These are phyloP conservation scores for Cyclospora cayetanensis DNA, from an alignment of 169 alveolate species.

Conservation along the genomic window DNA sequence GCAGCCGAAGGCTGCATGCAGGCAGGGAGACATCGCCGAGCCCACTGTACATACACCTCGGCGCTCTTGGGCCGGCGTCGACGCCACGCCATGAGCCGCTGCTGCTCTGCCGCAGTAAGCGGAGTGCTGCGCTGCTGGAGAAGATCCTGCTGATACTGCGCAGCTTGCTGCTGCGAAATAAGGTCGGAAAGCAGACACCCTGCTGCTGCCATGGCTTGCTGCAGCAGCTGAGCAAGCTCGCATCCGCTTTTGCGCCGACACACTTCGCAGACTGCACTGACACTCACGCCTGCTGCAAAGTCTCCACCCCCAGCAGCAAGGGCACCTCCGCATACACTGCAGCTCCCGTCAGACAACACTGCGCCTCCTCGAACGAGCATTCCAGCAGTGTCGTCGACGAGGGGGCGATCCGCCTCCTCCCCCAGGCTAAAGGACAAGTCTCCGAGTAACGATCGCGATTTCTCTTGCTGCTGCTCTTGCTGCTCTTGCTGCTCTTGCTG, in stretches of 20 bases:
- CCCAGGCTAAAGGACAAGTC: conserved; percentile 2
- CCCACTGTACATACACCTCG: conserved; percentile 39
- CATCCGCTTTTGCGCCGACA: conserved; percentile 26
- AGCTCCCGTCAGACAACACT: too few relatives aligned
- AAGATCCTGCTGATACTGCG: conserved; percentile 52
- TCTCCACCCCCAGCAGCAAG: not conserved
- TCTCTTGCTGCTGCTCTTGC: not conserved
- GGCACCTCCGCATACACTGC: not conserved
- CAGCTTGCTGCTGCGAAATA: conserved; percentile 51
- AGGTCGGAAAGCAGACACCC: conserved; percentile 10
- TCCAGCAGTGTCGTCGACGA: too few relatives aligned
- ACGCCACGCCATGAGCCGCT: conserved; percentile 29
- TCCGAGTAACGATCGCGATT: not conserved
- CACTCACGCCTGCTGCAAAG: not conserved
- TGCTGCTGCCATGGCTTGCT: conserved; percentile 62
- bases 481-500: conserved; percentile 59
- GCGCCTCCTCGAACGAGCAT: too few relatives aligned
- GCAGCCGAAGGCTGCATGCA: conserved; percentile 17
- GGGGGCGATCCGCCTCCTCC: not conserved
- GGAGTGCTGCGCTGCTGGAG: not conserved
- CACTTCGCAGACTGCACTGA: not conserved
- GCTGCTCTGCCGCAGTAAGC: conserved; percentile 53
- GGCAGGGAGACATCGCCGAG: conserved; percentile 21
- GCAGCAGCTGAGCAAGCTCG: conserved; percentile 61
- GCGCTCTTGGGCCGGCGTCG: conserved; percentile 30